phyloP scores from a whole-genome alignment of 805 yeast species.

The Debaryomyces hansenii region DNA sequence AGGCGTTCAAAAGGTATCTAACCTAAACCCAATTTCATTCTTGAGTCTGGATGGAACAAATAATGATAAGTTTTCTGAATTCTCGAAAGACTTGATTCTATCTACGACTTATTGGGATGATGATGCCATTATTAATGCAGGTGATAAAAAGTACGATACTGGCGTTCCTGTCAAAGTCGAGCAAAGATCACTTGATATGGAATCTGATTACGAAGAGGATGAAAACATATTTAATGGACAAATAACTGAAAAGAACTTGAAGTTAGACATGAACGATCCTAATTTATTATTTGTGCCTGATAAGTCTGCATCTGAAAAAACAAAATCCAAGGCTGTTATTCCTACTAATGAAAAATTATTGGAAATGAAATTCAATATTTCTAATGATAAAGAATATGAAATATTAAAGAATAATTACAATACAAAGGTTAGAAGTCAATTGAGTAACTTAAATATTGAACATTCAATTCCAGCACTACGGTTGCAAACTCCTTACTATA shows the following conservation, averaged over 20 bases:
- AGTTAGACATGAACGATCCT: conserved; percentile 86
- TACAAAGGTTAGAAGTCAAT: conserved; percentile 86
- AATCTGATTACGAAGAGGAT: conserved; percentile 54
- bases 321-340: conserved; percentile 33
- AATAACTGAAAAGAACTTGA: conserved; percentile 40
- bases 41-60: conserved; percentile 32
- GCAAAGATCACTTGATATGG: conserved; percentile 12
- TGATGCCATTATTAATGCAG: conserved; percentile 56
- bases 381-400: conserved; percentile 88
- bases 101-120: conserved; percentile 83
- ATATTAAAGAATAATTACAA: conserved; percentile 81
- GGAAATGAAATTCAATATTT: conserved; percentile 69
- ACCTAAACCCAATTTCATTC: conserved; percentile 28
- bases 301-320: conserved; percentile 8
- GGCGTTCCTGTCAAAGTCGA: conserved; percentile 12
- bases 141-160: conserved; percentile 22
- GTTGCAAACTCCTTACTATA: conserved; percentile 88
- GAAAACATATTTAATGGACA: conserved; percentile 75
- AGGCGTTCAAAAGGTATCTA: conserved; percentile 11
- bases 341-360: conserved; percentile 58
- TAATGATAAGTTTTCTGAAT: conserved; percentile 40
- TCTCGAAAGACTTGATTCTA: conserved; percentile 55
- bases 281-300: conserved; percentile 65
- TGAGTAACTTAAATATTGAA: conserved; percentile 87
- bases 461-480: conserved; percentile 87